Percentiles rank a stretch among this genome's conserved stretches.
Conservation (phyloP, 2,329 filamentous ascomycete species). For the Chrysosporium keratinophilum region DNA sequence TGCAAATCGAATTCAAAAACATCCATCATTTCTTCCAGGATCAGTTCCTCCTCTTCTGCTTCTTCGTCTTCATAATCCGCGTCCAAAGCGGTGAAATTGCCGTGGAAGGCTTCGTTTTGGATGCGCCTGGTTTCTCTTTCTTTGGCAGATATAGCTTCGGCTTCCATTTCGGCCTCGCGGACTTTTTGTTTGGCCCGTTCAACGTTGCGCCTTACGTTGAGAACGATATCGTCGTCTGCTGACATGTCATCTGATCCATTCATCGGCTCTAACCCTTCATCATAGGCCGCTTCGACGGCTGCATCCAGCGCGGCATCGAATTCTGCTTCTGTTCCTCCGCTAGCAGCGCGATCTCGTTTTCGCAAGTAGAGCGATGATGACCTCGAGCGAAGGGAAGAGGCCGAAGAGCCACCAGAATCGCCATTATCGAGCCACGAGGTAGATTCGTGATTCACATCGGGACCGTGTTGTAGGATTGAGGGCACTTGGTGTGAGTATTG, state of each 20-base stretch:
- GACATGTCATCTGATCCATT: slow-evolving; percentile 10
- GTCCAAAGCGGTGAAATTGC: slow-evolving; percentile 20
- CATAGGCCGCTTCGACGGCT: slow-evolving; percentile 90
- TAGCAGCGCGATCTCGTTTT: slow-evolving; percentile 57
- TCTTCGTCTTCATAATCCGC: slow-evolving; percentile 50
- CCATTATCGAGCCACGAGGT: slow-evolving; percentile 93
- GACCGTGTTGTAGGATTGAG: slow-evolving; percentile 34
- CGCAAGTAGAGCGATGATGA: slow-evolving; percentile 59
- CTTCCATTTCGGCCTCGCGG: slow-evolving; percentile 62
- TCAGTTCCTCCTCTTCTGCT: slow-evolving; percentile 61
- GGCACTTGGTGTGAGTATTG: neutral
- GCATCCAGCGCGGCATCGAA: slow-evolving; percentile 92
- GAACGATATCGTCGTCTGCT: slow-evolving; percentile 25
- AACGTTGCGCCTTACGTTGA: slow-evolving; percentile 53
- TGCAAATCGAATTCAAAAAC: slow-evolving; percentile 67
- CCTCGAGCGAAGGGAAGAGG: slow-evolving; percentile 70
- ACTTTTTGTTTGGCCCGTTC: slow-evolving; percentile 68
- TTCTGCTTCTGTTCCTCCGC: slow-evolving; percentile 70
- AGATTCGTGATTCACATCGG: slow-evolving; percentile 63
- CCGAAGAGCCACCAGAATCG: slow-evolving; percentile 70
- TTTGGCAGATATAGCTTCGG: slow-evolving; percentile 49
- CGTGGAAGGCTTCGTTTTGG: slow-evolving; percentile 23
- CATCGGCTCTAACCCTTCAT: slow-evolving; percentile 72
- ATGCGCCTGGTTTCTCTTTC: slow-evolving; percentile 48
- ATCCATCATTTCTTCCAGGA: slow-evolving; percentile 82